Conservation (phyloP, 2,329 filamentous ascomycete species). For the Coniosporium tulheliwenetii region DNA sequence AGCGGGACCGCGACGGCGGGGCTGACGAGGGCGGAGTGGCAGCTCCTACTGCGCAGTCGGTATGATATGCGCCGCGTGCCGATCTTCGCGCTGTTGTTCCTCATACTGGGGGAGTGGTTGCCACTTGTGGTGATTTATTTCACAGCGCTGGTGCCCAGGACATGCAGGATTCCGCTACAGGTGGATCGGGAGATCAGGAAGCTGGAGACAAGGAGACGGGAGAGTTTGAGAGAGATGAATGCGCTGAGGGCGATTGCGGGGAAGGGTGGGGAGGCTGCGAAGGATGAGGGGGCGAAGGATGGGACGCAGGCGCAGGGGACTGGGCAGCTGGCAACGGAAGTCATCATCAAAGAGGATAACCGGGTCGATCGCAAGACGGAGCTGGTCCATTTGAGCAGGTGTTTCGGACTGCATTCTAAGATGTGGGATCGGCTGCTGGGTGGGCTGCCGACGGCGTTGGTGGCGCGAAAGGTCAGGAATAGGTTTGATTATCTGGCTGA, state of each 20-base stretch:
- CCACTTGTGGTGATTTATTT: slow-evolving; percentile 62
- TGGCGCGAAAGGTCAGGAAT: slow-evolving; percentile 36
- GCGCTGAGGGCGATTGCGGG: slow-evolving; percentile 3
- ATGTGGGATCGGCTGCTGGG: slow-evolving; percentile 20
- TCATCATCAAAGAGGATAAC: background rate
- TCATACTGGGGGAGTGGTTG: slow-evolving; percentile 75
- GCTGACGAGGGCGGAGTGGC: slow-evolving; percentile 51
- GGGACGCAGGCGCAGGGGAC: slow-evolving; percentile 9
- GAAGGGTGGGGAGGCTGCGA: slow-evolving; percentile 28
- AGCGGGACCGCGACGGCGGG: background rate
- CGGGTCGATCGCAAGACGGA: slow-evolving; percentile 15
- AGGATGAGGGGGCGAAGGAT: slow-evolving; percentile 35
- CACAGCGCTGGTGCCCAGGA: slow-evolving; percentile 57
- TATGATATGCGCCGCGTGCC: slow-evolving; percentile 68
- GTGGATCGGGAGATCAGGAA: slow-evolving; percentile 40
- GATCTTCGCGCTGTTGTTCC: slow-evolving; percentile 57
- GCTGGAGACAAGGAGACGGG: slow-evolving; percentile 35
- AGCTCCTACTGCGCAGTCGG: slow-evolving; percentile 50
- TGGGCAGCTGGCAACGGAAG: background rate
- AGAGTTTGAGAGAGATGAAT: slow-evolving; percentile 26
- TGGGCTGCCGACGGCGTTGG: slow-evolving; percentile 32
- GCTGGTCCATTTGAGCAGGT: slow-evolving; percentile 23
- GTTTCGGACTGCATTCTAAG: slow-evolving; percentile 23
- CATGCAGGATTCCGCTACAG: slow-evolving; percentile 72
- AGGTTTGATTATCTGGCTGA: slow-evolving; percentile 47